phyloP scores from a whole-genome alignment of 176 grass and related monocot species.

The Zea luxurians region DNA sequence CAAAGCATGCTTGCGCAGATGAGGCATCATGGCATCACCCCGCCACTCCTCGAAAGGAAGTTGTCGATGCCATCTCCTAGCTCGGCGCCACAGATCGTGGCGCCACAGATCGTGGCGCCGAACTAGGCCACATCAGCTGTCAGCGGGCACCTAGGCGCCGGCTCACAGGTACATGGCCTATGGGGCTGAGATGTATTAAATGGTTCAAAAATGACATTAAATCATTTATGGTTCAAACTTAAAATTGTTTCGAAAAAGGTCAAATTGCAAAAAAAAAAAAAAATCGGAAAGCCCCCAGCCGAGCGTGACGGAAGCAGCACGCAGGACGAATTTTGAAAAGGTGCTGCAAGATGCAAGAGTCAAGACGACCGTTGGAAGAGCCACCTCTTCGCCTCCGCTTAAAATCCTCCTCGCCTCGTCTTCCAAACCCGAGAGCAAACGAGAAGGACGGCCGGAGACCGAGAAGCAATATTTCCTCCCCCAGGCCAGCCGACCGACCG shows the following conservation, averaged over 20 bases:
- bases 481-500: background rate
- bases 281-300: no score
- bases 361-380: constrained; percentile 50
- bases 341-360: background rate
- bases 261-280: no score
- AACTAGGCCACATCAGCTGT: no score
- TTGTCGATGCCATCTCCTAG: no score
- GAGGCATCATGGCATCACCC: constrained; percentile 68
- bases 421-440: background rate
- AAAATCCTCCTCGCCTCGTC: background rate
- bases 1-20: constrained; percentile 45
- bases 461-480: background rate
- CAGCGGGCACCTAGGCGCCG: no score
- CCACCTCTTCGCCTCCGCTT: background rate
- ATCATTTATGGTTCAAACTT: no score
- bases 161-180: no score
- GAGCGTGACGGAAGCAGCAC: background rate
- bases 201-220: no score
- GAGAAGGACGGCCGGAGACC: background rate
- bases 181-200: no score
- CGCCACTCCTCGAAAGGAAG: constrained; percentile 84
- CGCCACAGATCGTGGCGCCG: no score
- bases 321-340: constrained; percentile 17
- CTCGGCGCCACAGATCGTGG: no score
- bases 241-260: no score